Base-by-base conservation (phyloP, 2,329 filamentous ascomycete species). In the Sporothrix mexicana region DNA sequence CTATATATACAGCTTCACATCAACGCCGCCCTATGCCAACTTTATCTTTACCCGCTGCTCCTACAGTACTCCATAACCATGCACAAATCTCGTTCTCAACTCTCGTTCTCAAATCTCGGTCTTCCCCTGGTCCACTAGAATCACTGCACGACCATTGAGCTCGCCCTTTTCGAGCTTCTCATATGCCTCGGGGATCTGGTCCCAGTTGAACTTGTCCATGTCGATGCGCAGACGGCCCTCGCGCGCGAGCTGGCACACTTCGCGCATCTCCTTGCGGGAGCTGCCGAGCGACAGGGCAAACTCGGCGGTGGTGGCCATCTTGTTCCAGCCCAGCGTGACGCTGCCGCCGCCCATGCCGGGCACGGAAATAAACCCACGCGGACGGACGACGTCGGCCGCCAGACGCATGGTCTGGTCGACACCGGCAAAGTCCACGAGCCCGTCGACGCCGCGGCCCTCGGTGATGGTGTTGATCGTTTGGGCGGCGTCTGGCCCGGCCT, bases 301-400 rank as follows among this genome's bases (percentile, higher is more conserved):
- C 69, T 70, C 47, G 47, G 69, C 69, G 20, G 69, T 62, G 55
- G 69, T 70, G 9, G 53, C 53, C 69, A 70, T 70, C 15, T 61
- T 61, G 69, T 62, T 70, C 69, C 69, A 70, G 53, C 69, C 69
- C 69, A 70, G 55, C 53, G 53, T 61, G 13, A 70, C 55, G 13
- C 53, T 62, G 69, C 69, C 69, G 41, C 55, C 69, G 20, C 69
- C 69, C 69, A 70, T 62, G 23, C 69, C 69, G 3, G 55, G 69
- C 53, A 62, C 69, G 1, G 55, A 62, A 41, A 47, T 70, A 23
- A 62, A 70, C 1, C 69, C 69, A 23, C 69, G 69, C 13, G 69
- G 20, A 41, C 69, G 53, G 41, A 70, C 69, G 7, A 70, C 69
- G 23, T 70, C 69, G 1, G 69, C 69, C 13, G 69, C 69, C 55